Percentiles rank a stretch among this genome's conserved stretches.
Conservation (phyloP, 192 early-diverging fungal genomes). For the Hyaloraphidium curvatum region DNA sequence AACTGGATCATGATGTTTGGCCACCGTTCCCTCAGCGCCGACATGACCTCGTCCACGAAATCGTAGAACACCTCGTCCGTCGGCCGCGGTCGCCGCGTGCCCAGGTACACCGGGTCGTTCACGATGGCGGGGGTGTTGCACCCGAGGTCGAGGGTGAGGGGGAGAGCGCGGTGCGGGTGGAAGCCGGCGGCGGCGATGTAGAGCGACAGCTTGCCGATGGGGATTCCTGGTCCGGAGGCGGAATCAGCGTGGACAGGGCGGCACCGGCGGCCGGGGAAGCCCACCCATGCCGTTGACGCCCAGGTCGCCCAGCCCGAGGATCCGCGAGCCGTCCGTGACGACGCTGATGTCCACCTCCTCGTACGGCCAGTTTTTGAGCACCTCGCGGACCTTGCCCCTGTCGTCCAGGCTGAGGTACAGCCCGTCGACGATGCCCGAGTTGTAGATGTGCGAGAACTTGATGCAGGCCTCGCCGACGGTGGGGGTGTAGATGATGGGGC, state of each 20-base stretch:
- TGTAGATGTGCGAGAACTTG: constrained; percentile 75
- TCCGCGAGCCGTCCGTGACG: constrained; percentile 84
- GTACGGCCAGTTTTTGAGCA: constrained; percentile 60
- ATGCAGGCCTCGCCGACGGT: constrained; percentile 43
- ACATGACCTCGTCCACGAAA: constrained; percentile 66
- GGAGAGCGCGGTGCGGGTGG: constrained; percentile 66
- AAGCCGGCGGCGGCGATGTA: constrained; percentile 75
- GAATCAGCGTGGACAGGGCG: not conserved
- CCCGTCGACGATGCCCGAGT: constrained; percentile 56
- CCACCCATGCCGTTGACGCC: constrained; percentile 28
- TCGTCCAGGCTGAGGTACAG: constrained; percentile 69
- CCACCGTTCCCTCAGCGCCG: constrained; percentile 42
- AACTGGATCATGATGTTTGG: constrained; percentile 81
- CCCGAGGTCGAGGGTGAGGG: constrained; percentile 81
- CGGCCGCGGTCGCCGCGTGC: constrained; percentile 46
- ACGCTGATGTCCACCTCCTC: constrained; percentile 65
- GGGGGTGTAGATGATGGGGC: constrained; percentile 28
- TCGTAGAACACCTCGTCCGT: constrained; percentile 51
- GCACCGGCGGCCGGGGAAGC: not conserved
- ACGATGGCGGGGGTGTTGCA: constrained; percentile 67
- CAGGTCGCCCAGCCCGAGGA: constrained; percentile 84
- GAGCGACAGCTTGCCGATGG: constrained; percentile 84
- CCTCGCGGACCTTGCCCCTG: constrained; percentile 47
- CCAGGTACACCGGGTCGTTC: constrained; percentile 78
- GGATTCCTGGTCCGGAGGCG: constrained; percentile 79